Base-by-base conservation (phyloP, 139 green algal genomes). In the Nannochloris sp. region DNA sequence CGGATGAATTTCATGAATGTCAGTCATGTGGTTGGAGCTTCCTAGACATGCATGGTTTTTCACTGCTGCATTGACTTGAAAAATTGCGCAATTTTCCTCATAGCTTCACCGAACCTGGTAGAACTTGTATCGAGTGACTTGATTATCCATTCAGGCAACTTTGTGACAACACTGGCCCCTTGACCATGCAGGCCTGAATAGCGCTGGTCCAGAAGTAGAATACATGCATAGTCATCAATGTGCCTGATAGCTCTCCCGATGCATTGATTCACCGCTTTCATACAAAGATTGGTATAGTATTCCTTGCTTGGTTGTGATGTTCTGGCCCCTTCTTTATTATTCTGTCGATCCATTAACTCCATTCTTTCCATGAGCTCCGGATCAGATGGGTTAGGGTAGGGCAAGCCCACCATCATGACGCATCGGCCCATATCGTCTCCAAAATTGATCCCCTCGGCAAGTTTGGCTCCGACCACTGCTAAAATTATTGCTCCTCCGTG, bases 371-470 rank as follows among this genome's bases (percentile, higher is more conserved):
- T 53, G 4, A 99, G 84, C 77, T 98, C 93, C 0, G 83, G 83
- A 69, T 98, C 90, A 2, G 69, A 76, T 2, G 84, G 81, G 76
- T 95, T 96, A 43, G 93, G 85, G 77, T 94, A 99, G 3, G 93
- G 93, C 77, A 98, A 67, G 46, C 93, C 93, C 17, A 96, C 51
- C 65, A 98, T 78, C 10, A 96, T 79, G 20, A 97, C 89, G 65
- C 88, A 95, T 67, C 91, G 81, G 59, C 92, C 92, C 51, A 97
- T 80, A 3, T 81, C 83, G 68, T 99, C 90, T 3, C 86, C 92
- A 80, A 99, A 98, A 79, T 99, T 99, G 82, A 99, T 98, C 6
- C 93, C 93, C 63, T 99, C 93, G 6, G 82, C 85, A 66, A 99
- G 82, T 69, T 96, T 96, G 26, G 80, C 93, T 4, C 93, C 93